Percentiles rank a stretch among this genome's conserved stretches.
Evolutionary conservation across 805 yeast species (phyloP).

Genomic region (Pichia paraexigua): DNA sequence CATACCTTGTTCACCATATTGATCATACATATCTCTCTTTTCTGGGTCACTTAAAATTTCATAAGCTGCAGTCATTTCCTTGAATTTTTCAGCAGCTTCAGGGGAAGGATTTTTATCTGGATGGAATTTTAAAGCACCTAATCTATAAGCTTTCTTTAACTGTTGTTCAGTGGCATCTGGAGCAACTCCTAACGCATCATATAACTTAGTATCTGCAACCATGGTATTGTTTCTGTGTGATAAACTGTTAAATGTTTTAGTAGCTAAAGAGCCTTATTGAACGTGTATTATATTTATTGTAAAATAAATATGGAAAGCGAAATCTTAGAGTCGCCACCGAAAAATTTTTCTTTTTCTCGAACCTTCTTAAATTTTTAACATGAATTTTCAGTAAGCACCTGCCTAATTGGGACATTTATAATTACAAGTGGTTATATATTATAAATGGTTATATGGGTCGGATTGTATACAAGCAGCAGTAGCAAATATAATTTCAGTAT

Average conservation of each 20-base stretch:
- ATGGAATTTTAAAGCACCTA: conserved; percentile 71
- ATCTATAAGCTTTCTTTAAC: conserved; percentile 76
- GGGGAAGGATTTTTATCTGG: conserved; percentile 79
- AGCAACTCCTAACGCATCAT: conserved; percentile 66
- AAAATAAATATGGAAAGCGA: neutral
- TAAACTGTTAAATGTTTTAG: neutral
- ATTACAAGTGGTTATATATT: neutral
- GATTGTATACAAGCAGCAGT: neutral
- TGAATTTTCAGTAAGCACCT: neutral
- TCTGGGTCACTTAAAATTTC: conserved; percentile 82
- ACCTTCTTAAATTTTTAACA: neutral
- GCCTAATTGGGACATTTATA: neutral
- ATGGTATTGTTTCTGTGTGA: conserved; percentile 26
- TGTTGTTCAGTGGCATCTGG: conserved; percentile 62
- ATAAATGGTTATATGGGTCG: too few relatives aligned
- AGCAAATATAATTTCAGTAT: too few relatives aligned
- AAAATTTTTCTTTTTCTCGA: neutral
- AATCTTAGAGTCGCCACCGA: neutral
- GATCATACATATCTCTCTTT: conserved; percentile 84
- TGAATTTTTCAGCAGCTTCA: conserved; percentile 93
- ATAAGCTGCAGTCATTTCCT: conserved; percentile 80
- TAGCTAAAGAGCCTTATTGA: neutral
- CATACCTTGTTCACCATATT: conserved; percentile 89
- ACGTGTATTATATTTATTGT: neutral
- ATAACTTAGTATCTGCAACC: conserved; percentile 76